These are phyloP conservation scores for Meira nashicola DNA, from an alignment of 1,284 basidiomycete genomes.

Conservation along the genomic window DNA sequence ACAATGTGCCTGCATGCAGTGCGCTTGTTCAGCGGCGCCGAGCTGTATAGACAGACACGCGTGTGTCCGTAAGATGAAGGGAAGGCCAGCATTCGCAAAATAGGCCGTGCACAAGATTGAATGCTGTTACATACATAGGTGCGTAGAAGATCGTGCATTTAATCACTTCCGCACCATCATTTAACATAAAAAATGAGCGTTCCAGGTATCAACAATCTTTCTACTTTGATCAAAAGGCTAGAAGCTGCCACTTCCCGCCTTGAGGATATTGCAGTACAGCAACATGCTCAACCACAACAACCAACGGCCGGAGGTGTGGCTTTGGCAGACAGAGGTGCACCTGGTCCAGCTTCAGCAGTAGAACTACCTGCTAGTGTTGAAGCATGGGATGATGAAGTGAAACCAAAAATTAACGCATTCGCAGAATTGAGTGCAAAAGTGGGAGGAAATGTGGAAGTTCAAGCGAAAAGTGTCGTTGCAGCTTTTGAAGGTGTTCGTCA, in stretches of 20 bases:
- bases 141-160: neutral
- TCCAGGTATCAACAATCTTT: slow-evolving; percentile 45
- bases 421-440: slow-evolving; percentile 69
- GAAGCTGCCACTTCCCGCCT: slow-evolving; percentile 91
- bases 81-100: neutral
- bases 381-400: slow-evolving; percentile 71
- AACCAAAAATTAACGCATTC: slow-evolving; percentile 70
- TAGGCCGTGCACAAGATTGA: neutral
- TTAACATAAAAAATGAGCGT: slow-evolving; percentile 24
- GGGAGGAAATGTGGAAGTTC: slow-evolving; percentile 64
- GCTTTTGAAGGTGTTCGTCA: slow-evolving; percentile 68
- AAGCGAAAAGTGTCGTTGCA: slow-evolving; percentile 66
- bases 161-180: too few species aligned
- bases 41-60: neutral
- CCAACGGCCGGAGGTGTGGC: neutral
- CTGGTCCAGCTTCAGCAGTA: slow-evolving; percentile 1
- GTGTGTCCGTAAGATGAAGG: too few species aligned
- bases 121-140: neutral
- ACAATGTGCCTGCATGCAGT: too few species aligned
- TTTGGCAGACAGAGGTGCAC: slow-evolving; percentile 1
- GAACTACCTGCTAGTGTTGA: slow-evolving; percentile 55
- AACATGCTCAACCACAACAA: slow-evolving; percentile 18
- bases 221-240: slow-evolving; percentile 50
- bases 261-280: slow-evolving; percentile 72
- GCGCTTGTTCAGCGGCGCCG: too few species aligned